phyloP scores from a whole-genome alignment of 2,329 filamentous ascomycete genomes.

The Clonostachys sp. region DNA sequence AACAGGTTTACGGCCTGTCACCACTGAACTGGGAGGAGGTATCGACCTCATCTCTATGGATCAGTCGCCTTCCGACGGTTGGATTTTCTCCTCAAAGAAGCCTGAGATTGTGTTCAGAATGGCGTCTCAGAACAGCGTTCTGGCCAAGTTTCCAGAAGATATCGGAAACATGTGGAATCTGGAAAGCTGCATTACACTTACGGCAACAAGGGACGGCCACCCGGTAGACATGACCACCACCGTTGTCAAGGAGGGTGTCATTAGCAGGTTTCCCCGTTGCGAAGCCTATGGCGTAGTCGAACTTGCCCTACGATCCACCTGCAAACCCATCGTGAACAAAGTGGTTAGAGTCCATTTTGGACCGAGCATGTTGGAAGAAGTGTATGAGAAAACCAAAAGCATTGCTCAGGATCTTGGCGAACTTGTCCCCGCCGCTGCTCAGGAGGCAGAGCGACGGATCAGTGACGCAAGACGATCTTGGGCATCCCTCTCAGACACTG shows the following conservation, averaged over 20 bases:
- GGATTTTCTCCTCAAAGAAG: slow-evolving; percentile 24
- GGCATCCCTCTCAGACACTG: slow-evolving; percentile 19
- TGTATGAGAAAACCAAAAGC: slow-evolving; percentile 35
- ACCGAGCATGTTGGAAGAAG: slow-evolving; percentile 36
- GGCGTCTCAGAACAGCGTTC: slow-evolving; percentile 40
- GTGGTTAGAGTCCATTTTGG: slow-evolving; percentile 58
- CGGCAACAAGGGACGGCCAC: slow-evolving; percentile 43
- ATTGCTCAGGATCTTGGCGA: slow-evolving; percentile 35
- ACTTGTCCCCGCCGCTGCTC: slow-evolving; percentile 30
- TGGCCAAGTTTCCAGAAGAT: slow-evolving; percentile 46
- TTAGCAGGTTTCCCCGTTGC: slow-evolving; percentile 44
- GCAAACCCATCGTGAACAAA: slow-evolving; percentile 56
- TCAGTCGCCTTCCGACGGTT: slow-evolving; percentile 16
- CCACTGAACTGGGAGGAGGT: not conserved
- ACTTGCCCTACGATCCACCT: slow-evolving; percentile 52
- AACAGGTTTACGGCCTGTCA: not conserved
- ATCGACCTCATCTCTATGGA: not conserved
- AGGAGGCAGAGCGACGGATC: slow-evolving; percentile 29
- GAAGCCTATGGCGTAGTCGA: slow-evolving; percentile 56
- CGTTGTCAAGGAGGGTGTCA: slow-evolving; percentile 42
- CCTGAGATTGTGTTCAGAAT: slow-evolving; percentile 20
- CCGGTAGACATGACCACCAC: slow-evolving; percentile 43
- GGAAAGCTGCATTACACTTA: slow-evolving; percentile 47
- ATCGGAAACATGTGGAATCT: slow-evolving; percentile 50
- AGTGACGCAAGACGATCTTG: slow-evolving; percentile 24